Evolutionary conservation across 345 rosid genomes (phyloP), one percentile per base, ranked within the genome.

Genomic region (Pistacia integerrima): DNA sequence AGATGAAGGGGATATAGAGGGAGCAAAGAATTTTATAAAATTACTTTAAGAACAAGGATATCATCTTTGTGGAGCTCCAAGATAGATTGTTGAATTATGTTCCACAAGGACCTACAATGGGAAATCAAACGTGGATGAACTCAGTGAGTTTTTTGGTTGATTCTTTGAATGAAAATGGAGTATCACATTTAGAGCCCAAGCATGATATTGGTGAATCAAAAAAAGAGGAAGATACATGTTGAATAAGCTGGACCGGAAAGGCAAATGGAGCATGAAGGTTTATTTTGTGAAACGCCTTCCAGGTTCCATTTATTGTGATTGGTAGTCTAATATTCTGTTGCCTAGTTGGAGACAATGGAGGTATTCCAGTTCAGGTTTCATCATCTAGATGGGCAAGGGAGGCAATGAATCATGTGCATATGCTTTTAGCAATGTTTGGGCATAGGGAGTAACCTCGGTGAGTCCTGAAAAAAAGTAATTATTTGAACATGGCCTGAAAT

Each of bases 21-120:
- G 74, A 69, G 78, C 74, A 12, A 56, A 58, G 69, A 72, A 76
- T 52, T 83, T 84, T 3, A 14, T 86, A 10, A 64, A 69, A 57
- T 51, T 77, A 36, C 83, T 78, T 78, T 0, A 3, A 20, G 66
- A 75, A 75, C 48, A 70, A 67, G 67, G 68, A 57, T 58, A 62
- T 79, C 46, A 69, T 82, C 58, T 74, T 82, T 6, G n/a, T 4
- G 4, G 84, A 66, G 11, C 46, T 79, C 52, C 70, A 35, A 46
- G 61, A 79, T 11, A 66, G 69, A 58, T 75, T 81, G 61, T 64
- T 84, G 86, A 57, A 55, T 54, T 58, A 35, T 36, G 33, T 67
- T 1, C 78, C 36, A n/a, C 25, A 25, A 25, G 25, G 25, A 25
- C 25, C 25, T n/a, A 25, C 25, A 69, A 38, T 14, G 66, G 12